A percentile compares a stretch with the other conserved stretches of the same genome.
These are phyloP conservation scores for Actinomortierella ambigua DNA, from an alignment of 371 early-diverging fungal species.

Conservation along the genomic window DNA sequence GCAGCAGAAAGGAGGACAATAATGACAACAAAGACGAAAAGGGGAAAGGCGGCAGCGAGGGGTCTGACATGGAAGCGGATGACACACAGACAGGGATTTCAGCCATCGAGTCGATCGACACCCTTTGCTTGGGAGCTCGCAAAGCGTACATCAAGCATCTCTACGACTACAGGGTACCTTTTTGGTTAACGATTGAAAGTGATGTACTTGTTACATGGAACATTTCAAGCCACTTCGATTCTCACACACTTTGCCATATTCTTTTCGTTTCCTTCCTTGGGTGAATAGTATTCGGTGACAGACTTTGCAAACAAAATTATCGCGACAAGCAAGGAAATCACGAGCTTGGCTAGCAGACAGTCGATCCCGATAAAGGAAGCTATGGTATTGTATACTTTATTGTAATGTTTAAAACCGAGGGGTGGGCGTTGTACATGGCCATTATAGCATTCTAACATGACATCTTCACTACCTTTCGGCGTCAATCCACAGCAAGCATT, in stretches of 20 bases:
- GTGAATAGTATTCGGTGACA: conserved; percentile 15
- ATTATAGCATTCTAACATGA: too few species aligned
- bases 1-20: too few species aligned
- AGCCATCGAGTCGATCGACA: conserved; percentile 17
- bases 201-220: too few species aligned
- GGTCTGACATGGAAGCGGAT: too few species aligned
- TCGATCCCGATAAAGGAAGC: conserved; percentile 35
- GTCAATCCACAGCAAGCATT: conserved; percentile 29
- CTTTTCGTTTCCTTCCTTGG: neutral
- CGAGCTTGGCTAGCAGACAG: conserved; percentile 28
- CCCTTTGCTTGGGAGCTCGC: conserved; percentile 23
- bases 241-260: neutral
- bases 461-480: neutral
- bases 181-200: neutral
- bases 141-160: conserved; percentile 32
- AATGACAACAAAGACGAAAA: too few species aligned
- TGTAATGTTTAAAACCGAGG: too few species aligned
- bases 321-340: conserved; percentile 39
- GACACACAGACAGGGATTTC: neutral
- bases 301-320: conserved; percentile 35
- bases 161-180: conserved; percentile 24
- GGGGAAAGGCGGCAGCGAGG: too few species aligned
- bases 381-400: conserved; percentile 9
- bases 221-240: too few species aligned
- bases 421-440: too few species aligned